A percentile compares a stretch with the other conserved stretches of the same genome.
Conservation (phyloP, 2,329 filamentous ascomycete genomes). For the Aspergillus glaucus region DNA sequence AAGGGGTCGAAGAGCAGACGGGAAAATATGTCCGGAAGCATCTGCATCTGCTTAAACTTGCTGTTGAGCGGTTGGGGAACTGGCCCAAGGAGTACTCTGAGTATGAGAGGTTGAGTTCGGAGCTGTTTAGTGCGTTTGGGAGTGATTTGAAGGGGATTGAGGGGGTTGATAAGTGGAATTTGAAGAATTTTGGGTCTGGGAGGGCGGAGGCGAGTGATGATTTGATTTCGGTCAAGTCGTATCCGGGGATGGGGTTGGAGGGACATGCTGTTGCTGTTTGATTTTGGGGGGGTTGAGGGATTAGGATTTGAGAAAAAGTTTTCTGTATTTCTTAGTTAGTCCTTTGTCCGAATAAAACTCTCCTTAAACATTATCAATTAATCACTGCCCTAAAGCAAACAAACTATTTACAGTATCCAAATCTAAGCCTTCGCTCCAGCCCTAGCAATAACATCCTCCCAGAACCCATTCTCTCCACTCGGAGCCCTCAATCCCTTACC, state of each 20-base stretch:
- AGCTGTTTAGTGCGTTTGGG: slow-evolving; percentile 38
- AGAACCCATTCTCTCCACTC: slow-evolving; percentile 18
- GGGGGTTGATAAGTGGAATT: slow-evolving; percentile 45
- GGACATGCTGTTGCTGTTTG: no score
- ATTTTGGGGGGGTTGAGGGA: no score
- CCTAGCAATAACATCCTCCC: slow-evolving; percentile 34
- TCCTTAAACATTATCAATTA: no score
- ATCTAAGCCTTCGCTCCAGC: slow-evolving; percentile 9
- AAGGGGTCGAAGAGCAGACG: slow-evolving; percentile 14
- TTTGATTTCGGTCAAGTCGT: slow-evolving; percentile 6
- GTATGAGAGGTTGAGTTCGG: slow-evolving; percentile 43
- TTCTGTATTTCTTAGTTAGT: no score
- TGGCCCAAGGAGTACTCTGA: slow-evolving; percentile 45
- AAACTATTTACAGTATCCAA: no score
- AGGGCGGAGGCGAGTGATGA: slow-evolving; percentile 41
- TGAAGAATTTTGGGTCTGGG: slow-evolving; percentile 41
- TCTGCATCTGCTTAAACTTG: slow-evolving; percentile 33
- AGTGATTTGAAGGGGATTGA: slow-evolving; percentile 36
- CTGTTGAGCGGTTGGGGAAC: slow-evolving; percentile 33
- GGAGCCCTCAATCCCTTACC: slow-evolving; percentile 23
- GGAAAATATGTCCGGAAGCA: slow-evolving; percentile 31
- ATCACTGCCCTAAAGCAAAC: no score
- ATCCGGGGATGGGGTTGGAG: no score
- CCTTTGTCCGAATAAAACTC: no score
- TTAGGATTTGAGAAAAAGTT: no score